Percentiles rank a stretch among this genome's conserved stretches.
phyloP scores from a whole-genome alignment of 2,329 filamentous ascomycete genomes.

The Xylaria sp. region DNA sequence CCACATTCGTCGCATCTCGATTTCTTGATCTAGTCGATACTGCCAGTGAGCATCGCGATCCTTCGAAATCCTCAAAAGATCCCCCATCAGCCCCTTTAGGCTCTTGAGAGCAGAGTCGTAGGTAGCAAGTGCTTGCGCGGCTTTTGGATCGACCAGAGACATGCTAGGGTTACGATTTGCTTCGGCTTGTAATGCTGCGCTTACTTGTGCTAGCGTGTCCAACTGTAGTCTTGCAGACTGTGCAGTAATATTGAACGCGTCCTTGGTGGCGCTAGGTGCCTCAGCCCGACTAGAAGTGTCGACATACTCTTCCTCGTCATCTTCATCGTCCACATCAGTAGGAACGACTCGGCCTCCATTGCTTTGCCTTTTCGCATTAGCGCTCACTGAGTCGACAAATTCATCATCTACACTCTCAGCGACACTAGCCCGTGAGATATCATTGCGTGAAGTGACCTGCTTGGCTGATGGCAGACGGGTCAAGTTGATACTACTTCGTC shows the following conservation, averaged over 20 bases:
- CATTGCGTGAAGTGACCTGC: slow-evolving; percentile 45
- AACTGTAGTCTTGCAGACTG: slow-evolving; percentile 94
- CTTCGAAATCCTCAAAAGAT: slow-evolving; percentile 89
- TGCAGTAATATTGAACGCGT: slow-evolving; percentile 96
- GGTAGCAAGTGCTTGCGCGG: slow-evolving; percentile 80
- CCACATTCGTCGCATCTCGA: slow-evolving; percentile 94
- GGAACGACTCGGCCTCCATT: slow-evolving; percentile 52
- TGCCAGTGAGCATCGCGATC: slow-evolving; percentile 98
- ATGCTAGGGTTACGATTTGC: slow-evolving; percentile 75
- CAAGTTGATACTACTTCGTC: slow-evolving; percentile 60
- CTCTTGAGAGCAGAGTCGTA: slow-evolving; percentile 93
- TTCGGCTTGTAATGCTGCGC: slow-evolving; percentile 81
- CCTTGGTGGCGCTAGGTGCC: slow-evolving; percentile 79
- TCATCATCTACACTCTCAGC: slow-evolving; percentile 64
- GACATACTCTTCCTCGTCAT: slow-evolving; percentile 72
- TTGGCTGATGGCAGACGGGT: slow-evolving; percentile 55
- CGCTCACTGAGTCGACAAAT: slow-evolving; percentile 60
- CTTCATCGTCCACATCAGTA: slow-evolving; percentile 62
- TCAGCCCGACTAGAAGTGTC: slow-evolving; percentile 85
- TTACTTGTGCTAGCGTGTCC: slow-evolving; percentile 88
- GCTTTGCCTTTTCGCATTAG: slow-evolving; percentile 55
- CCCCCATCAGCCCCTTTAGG: slow-evolving; percentile 83
- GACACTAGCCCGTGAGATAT: slow-evolving; percentile 57
- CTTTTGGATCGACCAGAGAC: slow-evolving; percentile 78
- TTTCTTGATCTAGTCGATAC: slow-evolving; percentile 90